These are phyloP conservation scores for Psilocybe azurescens DNA, from an alignment of 768 basidiomycete species.

Conservation along the genomic window DNA sequence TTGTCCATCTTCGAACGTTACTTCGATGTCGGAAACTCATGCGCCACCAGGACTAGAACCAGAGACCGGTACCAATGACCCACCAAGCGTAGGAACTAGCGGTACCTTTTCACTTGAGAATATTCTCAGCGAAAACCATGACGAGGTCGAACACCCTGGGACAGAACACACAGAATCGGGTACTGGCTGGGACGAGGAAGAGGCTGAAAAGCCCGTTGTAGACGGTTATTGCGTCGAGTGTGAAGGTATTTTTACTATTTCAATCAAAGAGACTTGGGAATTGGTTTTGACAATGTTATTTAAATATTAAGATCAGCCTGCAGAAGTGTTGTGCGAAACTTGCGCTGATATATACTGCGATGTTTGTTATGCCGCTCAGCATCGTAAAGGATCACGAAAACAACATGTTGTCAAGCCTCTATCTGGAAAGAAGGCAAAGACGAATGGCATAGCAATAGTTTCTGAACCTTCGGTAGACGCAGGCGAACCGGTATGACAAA, in stretches of 20 bases:
- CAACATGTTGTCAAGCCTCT: conserved; percentile 61
- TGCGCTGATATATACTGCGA: conserved; percentile 81
- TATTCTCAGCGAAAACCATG: conserved; percentile 70
- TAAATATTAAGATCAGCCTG: conserved; percentile 72
- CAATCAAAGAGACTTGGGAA: background rate
- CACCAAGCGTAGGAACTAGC: conserved; percentile 8
- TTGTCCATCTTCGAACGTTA: conserved; percentile 6
- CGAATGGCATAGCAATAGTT: conserved; percentile 22
- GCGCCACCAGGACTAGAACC: conserved; percentile 21
- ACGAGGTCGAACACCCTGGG: conserved; percentile 62
- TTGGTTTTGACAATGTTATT: conserved; percentile 11
- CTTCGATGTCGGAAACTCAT: conserved; percentile 24
- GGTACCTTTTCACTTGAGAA: conserved; percentile 67
- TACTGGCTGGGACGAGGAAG: conserved; percentile 75
- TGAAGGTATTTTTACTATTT: conserved; percentile 62
- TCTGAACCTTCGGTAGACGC: conserved; percentile 20
- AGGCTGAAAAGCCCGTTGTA: conserved; percentile 44
- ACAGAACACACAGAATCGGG: conserved; percentile 30
- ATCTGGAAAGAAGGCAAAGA: conserved; percentile 31
- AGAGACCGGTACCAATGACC: conserved; percentile 11
- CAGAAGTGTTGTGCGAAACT: conserved; percentile 71
- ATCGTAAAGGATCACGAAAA: conserved; percentile 82
- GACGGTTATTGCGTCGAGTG: conserved; percentile 86
- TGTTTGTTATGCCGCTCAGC: conserved; percentile 86
- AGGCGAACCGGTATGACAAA: conserved; percentile 36